A percentile compares a stretch with the other conserved stretches of the same genome.
phyloP scores from a whole-genome alignment of 495 filamentous ascomycete genomes.

The Parathielavia appendiculata region DNA sequence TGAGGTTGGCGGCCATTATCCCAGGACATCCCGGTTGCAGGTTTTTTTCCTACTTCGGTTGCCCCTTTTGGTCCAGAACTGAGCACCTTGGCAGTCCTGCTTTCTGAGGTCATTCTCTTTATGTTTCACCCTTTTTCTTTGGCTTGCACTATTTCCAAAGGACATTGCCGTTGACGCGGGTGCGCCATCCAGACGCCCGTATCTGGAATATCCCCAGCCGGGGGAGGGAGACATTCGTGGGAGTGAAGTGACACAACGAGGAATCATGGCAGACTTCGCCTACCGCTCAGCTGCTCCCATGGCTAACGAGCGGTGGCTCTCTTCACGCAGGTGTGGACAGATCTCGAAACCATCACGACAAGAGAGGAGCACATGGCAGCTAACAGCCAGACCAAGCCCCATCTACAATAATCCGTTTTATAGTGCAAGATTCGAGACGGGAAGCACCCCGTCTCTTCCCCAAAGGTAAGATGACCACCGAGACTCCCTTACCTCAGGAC shows the following conservation, averaged over 20 bases:
- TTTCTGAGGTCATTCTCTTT: conserved; percentile 13
- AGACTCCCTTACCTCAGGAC: conserved; percentile 23
- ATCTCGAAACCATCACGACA: conserved; percentile 22
- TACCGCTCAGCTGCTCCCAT: conserved; percentile 37
- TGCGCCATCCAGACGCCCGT: conserved; percentile 7
- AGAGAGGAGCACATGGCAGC: conserved; percentile 24
- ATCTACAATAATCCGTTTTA: conserved; percentile 39
- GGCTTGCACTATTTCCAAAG: conserved; percentile 9
- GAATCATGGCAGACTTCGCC: conserved; percentile 40
- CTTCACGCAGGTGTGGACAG: conserved; percentile 46
- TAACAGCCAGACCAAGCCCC: conserved; percentile 37
- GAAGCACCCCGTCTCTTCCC: conserved; percentile 36
- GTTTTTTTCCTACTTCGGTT: conserved; percentile 24
- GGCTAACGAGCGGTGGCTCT: conserved; percentile 42
- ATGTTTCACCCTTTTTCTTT: conserved; percentile 6
- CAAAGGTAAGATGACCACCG: conserved; percentile 44
- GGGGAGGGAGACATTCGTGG: conserved; percentile 13
- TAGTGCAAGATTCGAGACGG: conserved; percentile 29
- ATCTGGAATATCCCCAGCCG: conserved; percentile 15
- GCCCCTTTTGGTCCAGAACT: conserved; percentile 19
- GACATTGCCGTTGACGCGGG: conserved; percentile 11
- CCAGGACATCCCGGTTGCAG: conserved; percentile 32
- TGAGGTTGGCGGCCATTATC: conserved; percentile 27
- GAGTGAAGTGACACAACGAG: conserved; percentile 4
- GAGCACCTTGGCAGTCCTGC: conserved; percentile 15